Evolutionary conservation across 805 yeast species (phyloP).

Genomic region (Allodekkera sacchari): DNA sequence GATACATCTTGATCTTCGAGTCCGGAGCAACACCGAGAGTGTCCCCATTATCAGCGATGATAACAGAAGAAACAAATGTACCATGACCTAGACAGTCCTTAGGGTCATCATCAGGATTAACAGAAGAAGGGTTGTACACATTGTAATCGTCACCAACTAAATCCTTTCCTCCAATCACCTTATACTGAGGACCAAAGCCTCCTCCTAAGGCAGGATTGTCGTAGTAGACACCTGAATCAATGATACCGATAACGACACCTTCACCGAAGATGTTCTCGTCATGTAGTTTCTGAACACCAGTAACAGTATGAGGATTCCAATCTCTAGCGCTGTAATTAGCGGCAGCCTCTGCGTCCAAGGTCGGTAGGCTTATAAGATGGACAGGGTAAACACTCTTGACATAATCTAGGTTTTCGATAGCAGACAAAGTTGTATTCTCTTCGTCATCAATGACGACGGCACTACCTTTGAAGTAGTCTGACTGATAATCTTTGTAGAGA

Average conservation of each 20-base stretch:
- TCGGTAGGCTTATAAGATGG: constrained; percentile 1
- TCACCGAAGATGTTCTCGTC: constrained; percentile 9
- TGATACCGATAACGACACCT: constrained; percentile 11
- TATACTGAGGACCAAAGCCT: constrained; percentile 11
- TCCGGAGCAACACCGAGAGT: constrained; percentile 14
- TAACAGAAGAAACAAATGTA: constrained; percentile 15
- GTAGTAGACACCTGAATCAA: constrained; percentile 12
- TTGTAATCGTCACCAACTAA: constrained; percentile 6
- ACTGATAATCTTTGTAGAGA: too few species aligned
- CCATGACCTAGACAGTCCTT: constrained; percentile 19
- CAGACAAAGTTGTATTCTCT: too few species aligned
- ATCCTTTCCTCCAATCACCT: constrained; percentile 12
- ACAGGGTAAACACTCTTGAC: constrained; percentile 10
- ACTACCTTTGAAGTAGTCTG: too few species aligned
- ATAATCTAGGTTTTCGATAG: too few species aligned
- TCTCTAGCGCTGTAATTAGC: not conserved
- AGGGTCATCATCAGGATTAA: constrained; percentile 10
- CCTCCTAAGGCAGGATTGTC: constrained; percentile 15
- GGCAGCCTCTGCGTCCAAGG: too few species aligned
- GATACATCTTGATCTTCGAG: constrained; percentile 11
- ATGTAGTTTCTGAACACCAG: constrained; percentile 13
- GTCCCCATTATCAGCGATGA: constrained; percentile 11
- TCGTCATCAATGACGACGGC: too few species aligned
- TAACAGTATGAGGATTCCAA: constrained; percentile 13
- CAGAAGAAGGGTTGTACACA: constrained; percentile 2